These are phyloP conservation scores for Gentiana macrophylla DNA, from an alignment of 257 asterid species.

Conservation along the genomic window DNA sequence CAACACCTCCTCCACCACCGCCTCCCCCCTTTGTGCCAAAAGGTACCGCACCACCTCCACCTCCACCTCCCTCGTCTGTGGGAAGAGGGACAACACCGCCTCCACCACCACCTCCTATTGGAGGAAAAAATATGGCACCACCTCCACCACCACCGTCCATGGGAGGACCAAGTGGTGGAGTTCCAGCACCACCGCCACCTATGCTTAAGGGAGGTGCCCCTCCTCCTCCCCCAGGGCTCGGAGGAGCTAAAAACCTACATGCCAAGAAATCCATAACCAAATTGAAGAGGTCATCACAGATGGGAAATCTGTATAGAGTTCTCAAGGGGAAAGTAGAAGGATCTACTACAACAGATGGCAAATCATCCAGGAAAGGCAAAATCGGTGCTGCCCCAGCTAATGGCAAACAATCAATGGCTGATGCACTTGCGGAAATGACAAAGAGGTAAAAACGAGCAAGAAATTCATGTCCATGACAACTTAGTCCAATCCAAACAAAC, in stretches of 20 bases:
- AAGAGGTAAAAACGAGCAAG: constrained; percentile 38
- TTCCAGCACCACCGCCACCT: constrained; percentile 35
- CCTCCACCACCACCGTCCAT: constrained; percentile 47
- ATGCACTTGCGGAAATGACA: constrained; percentile 95
- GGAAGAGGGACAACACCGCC: constrained; percentile 6
- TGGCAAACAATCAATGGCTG: constrained; percentile 90
- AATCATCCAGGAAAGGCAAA: constrained; percentile 48
- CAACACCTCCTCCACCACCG: constrained; percentile 10
- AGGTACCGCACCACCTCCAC: constrained; percentile 13
- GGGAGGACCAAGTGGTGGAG: constrained; percentile 22
- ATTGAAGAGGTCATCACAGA: constrained; percentile 78
- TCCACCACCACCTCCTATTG: constrained; percentile 24
- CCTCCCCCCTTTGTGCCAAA: constrained; percentile 10
- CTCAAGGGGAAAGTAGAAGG: constrained; percentile 94
- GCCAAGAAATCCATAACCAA: constrained; percentile 46
- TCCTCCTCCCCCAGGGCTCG: constrained; percentile 59
- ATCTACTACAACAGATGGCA: constrained; percentile 29
- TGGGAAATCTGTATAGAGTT: constrained; percentile 76
- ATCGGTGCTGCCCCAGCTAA: constrained; percentile 37
- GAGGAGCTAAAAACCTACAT: constrained; percentile 27
- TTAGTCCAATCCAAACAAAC: not conserved
- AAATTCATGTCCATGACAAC: not conserved
- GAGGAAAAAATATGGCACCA: constrained; percentile 13
- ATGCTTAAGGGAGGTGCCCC: constrained; percentile 20
- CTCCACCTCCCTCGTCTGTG: constrained; percentile 14